These are phyloP conservation scores for Blastobotrys mokoenaii DNA, from an alignment of 805 yeast species.

Conservation along the genomic window DNA sequence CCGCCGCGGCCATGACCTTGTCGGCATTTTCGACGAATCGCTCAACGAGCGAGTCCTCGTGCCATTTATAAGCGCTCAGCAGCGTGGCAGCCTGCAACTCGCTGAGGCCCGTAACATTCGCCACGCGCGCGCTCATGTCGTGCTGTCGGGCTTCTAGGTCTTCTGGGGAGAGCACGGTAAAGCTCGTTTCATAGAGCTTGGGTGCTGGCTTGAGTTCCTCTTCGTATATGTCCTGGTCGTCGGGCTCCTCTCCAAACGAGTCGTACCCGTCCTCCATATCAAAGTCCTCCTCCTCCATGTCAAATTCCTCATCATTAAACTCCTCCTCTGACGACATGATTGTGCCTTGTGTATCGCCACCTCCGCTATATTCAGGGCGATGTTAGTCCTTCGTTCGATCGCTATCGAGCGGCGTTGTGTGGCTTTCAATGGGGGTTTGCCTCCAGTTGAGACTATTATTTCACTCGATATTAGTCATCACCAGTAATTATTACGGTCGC, in stretches of 20 bases:
- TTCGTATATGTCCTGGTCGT: conserved; percentile 12
- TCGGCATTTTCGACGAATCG: conserved; percentile 40
- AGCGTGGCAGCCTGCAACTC: conserved; percentile 36
- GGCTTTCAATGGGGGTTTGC: too few species aligned
- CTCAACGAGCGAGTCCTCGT: conserved; percentile 48
- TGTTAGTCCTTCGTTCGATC: too few species aligned
- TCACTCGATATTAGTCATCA: too few species aligned
- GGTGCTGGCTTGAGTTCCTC: conserved; percentile 11
- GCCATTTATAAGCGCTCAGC: conserved; percentile 48
- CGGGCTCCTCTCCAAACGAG: conserved; percentile 9
- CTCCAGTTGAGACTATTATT: too few species aligned
- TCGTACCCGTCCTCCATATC: conserved; percentile 7
- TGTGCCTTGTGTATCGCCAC: too few species aligned
- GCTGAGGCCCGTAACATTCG: conserved; percentile 32
- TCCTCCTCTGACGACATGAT: neutral
- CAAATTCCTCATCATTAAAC: conserved; percentile 11
- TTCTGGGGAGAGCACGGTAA: conserved; percentile 14
- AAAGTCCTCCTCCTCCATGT: conserved; percentile 11
- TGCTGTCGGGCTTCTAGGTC: conserved; percentile 26
- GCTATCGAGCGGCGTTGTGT: too few species aligned
- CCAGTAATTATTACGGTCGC: too few species aligned
- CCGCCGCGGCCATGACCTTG: conserved; percentile 29
- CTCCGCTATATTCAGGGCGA: too few species aligned
- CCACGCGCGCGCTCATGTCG: conserved; percentile 29
- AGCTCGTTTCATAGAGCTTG: conserved; percentile 20